Evolutionary conservation across 73 alveolate genomes (phyloP).

Genomic region (Uronychia setigera): DNA sequence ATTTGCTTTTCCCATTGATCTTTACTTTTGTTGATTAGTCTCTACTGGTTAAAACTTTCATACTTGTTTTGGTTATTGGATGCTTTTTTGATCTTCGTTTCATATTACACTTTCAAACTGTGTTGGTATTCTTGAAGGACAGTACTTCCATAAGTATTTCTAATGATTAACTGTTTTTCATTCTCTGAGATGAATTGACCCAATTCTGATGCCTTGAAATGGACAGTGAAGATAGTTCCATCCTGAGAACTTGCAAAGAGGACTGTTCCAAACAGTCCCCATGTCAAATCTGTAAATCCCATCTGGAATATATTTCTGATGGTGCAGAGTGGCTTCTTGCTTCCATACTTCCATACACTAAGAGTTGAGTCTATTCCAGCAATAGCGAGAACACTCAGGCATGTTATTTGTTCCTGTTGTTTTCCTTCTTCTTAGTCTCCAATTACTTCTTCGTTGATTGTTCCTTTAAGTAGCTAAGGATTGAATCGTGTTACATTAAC

Average conservation of each 20-base stretch:
- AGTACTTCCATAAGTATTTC: constrained; percentile 40
- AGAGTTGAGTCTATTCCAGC: constrained; percentile 63
- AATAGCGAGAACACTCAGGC: constrained; percentile 47
- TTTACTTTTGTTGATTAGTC: background rate
- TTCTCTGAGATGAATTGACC: constrained; percentile 52
- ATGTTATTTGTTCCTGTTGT: constrained; percentile 9
- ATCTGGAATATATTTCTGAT: constrained; percentile 37
- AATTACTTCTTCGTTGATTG: constrained; percentile 4
- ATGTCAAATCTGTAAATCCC: constrained; percentile 69
- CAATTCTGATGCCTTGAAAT: constrained; percentile 42
- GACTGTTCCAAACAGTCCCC: constrained; percentile 66
- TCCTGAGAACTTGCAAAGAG: constrained; percentile 63
- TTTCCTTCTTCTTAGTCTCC: constrained; percentile 29
- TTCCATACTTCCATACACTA: constrained; percentile 62
- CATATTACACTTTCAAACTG: background rate
- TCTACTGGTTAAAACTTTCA: background rate
- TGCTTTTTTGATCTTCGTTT: background rate
- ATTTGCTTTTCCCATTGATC: constrained; percentile 13
- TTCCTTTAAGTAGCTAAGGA: constrained; percentile 32
- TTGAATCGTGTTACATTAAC: constrained; percentile 37
- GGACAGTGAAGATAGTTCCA: constrained; percentile 49
- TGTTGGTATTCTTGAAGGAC: constrained; percentile 46
- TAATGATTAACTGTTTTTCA: constrained; percentile 47
- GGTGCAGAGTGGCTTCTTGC: constrained; percentile 37
- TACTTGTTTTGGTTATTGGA: background rate